phyloP scores from a whole-genome alignment of 2,329 filamentous ascomycete species.

The Ramichloridium luteum region DNA sequence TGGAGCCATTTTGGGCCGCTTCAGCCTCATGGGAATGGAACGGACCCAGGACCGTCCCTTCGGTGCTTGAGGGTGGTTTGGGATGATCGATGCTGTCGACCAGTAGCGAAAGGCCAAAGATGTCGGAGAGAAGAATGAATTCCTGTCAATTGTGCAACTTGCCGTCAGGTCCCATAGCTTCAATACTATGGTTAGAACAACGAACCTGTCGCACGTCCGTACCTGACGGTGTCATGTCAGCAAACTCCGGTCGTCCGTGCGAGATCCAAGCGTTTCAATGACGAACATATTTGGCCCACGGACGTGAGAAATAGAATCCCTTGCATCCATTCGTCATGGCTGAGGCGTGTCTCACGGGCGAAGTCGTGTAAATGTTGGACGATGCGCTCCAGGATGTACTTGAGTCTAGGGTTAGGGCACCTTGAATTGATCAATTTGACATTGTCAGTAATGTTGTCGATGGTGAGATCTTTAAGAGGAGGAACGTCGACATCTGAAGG shows the following conservation, averaged over 20 bases:
- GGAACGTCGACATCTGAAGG: conserved; percentile 35
- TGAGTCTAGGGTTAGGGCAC: conserved; percentile 51
- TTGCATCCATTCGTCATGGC: conserved; percentile 66
- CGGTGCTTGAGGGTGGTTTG: conserved; percentile 56
- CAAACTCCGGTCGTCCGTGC: too few relatives aligned
- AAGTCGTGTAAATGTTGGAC: conserved; percentile 74
- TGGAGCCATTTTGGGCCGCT: conserved; percentile 41
- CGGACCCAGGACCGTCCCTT: conserved; percentile 69
- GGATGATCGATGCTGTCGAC: conserved; percentile 77
- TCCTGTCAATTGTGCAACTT: conserved; percentile 14
- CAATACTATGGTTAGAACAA: neutral
- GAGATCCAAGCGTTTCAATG: too few relatives aligned
- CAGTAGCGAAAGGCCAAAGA: conserved; percentile 65
- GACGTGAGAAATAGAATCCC: conserved; percentile 59
- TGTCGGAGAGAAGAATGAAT: conserved; percentile 72
- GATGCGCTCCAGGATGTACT: conserved; percentile 60
- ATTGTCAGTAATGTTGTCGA: conserved; percentile 71
- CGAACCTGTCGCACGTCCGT: conserved; percentile 59
- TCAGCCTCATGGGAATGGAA: conserved; percentile 74
- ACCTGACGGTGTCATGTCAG: conserved; percentile 4
- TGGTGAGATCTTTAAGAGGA: conserved; percentile 56
- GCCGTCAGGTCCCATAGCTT: neutral
- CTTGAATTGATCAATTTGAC: conserved; percentile 63
- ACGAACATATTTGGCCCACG: conserved; percentile 55
- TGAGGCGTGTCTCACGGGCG: conserved; percentile 63